Evolutionary conservation across 2,329 filamentous ascomycete species (phyloP).

Genomic region (Pseudogymnoascus sp.): DNA sequence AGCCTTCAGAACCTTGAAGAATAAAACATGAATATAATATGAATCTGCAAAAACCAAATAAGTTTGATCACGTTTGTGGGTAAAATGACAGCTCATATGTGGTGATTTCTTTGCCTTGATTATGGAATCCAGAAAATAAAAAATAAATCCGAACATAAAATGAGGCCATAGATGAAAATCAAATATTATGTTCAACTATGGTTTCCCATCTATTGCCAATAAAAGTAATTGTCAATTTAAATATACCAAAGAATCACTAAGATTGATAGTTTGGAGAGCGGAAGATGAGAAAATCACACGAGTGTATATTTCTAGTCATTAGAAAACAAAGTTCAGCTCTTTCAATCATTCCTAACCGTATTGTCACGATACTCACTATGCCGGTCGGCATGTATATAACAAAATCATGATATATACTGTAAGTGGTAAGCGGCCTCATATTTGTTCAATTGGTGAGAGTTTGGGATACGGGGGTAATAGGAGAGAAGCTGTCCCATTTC

Average conservation of each 20-base stretch:
- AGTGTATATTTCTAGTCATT: background rate
- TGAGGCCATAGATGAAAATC: background rate
- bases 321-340: background rate
- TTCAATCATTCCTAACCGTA: background rate
- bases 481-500: background rate
- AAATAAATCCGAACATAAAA: background rate
- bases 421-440: background rate
- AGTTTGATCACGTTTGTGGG: background rate
- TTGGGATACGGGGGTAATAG: background rate
- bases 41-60: background rate
- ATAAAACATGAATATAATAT: background rate
- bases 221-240: background rate
- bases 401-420: background rate
- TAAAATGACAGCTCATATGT: background rate
- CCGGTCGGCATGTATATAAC: background rate
- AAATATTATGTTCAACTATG: background rate
- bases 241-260: background rate
- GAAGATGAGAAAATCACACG: background rate
- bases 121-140: background rate
- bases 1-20: background rate
- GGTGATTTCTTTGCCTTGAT: background rate
- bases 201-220: background rate
- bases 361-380: background rate
- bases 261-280: background rate
- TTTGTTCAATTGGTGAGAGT: background rate